A percentile compares a stretch with the other conserved stretches of the same genome.
These are phyloP conservation scores for Acrodontium crateriforme DNA, from an alignment of 2,329 filamentous ascomycete species.

Conservation along the genomic window DNA sequence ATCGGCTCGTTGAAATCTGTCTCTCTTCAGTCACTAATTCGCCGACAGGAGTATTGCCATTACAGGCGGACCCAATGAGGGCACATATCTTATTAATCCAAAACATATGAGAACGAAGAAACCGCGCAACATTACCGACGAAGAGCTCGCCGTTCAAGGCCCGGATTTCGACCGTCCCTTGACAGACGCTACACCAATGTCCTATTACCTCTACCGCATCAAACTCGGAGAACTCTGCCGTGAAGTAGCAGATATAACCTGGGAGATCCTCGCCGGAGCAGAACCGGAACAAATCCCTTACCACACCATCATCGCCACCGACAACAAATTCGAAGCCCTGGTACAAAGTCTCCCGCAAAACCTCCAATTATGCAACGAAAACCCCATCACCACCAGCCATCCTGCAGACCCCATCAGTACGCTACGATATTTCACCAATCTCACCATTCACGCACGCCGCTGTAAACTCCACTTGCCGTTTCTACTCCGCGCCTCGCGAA, in stretches of 20 bases:
- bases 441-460: conserved; percentile 11
- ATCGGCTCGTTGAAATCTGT: conserved; percentile 1
- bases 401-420: no score
- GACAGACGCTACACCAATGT: conserved; percentile 29
- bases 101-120: conserved; percentile 27
- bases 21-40: conserved; percentile 18
- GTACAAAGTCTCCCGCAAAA: conserved; percentile 10
- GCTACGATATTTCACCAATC: conserved; percentile 8
- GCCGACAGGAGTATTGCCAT: conserved; percentile 17
- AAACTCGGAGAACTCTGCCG: conserved; percentile 28
- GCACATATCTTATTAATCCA: conserved; percentile 30
- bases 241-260: conserved; percentile 24
- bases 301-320: conserved; percentile 8
- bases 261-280: conserved; percentile 11
- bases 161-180: conserved; percentile 16
- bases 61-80: conserved; percentile 30
- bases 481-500: conserved; percentile 10
- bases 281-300: conserved; percentile 8
- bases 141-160: conserved; percentile 18
- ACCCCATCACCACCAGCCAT: no score
- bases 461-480: conserved; percentile 18
- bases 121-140: conserved; percentile 31
- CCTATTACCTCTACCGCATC: conserved; percentile 31
- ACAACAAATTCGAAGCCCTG: conserved; percentile 9
- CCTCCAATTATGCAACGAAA: no score